Evolutionary conservation across 371 early-diverging fungal species (phyloP), one percentile per base, ranked within the genome.

Genomic region (Lichtheimia hyalospora): DNA sequence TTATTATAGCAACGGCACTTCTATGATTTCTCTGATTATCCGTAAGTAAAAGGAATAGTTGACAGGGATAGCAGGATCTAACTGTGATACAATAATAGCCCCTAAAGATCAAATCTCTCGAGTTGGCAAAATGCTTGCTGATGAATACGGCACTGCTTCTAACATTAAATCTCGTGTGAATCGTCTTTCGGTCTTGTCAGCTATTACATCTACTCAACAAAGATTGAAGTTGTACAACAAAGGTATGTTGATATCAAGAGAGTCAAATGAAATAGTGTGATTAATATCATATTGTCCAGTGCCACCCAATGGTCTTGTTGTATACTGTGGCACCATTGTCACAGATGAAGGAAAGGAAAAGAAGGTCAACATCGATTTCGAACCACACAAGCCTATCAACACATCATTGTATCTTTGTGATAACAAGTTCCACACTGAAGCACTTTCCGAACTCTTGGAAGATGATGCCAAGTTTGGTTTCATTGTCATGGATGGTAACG

Each of bases 91-190:
- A 25, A 39, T 13, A 2, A 46, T 57, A 82, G 83, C 91, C 68
- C 96, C 99, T 68, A 85, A 91, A 83, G 95, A 96, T 82, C 99
- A 99, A 77, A 90, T 99, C 61, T 85, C 97, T 4, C 90, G 90
- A 68, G 88, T 91, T 13, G 82, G 87, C 41, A 94, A 93, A 72
- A 97, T 99, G 97, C 88, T 99, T 76, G 94, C 98, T 34, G 99
- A 96, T 74, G 99, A 99, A 88, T 96, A 97, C 74, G 99, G 99
- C 60, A 99, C 99, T 24, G 99, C 99, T n/a, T 96, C 99, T 70
- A 99, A 99, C 86, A 99, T 99, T 77, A 99, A 99, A 80, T 95
- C 95, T 58, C 93, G 99, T 67, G 99, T 99, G 53, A 99, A 99
- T 83, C 86, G 99, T 56, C 87, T 95, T 27, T 99, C 99, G 34